Evolutionary conservation across 2,329 filamentous ascomycete genomes (phyloP), one percentile per base, ranked within the genome.

Genomic region (Magnaporthales sp.): DNA sequence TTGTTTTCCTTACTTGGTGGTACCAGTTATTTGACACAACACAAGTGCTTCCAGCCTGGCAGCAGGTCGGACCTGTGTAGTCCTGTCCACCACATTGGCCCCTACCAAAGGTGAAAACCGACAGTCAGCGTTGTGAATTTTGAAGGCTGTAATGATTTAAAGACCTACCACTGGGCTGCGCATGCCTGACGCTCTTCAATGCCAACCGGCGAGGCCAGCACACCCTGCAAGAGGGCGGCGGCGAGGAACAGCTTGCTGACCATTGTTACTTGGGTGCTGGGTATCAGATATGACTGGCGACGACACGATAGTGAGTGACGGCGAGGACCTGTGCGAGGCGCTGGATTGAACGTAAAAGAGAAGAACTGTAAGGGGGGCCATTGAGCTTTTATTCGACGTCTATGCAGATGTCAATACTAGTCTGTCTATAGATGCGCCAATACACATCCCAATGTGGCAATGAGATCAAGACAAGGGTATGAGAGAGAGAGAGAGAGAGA

Each of bases 1-100:
- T n/a, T n/a, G n/a, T n/a, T n/a, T n/a, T n/a, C n/a, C n/a, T n/a
- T n/a, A n/a, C n/a, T 71, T 78, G 76, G 15, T 74, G 77, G 66
- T 78, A 77, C 66, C 71, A 77, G 31, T 74, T 68, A 68, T 77
- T 78, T 5, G 70, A 67, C 9, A 66, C 68, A 67, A 72, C 70
- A 72, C 77, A 78, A 1, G 70, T 70, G 15, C 72, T 71, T 38
- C 73, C 72, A 1, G 72, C 66, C 9, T 68, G 69, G 67, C 77
- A 78, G 60, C 72, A 72, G 6, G 73, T 75, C 8, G 74, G 68
- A 0, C 76, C 75, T 0, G 71, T 70, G 69, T 73, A 77, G 15
- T 71, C 72, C 32, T 68, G 67, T 22, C 77, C 76, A n/a, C 76
- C 76, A 29, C 77, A 78, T 68, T 78, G 76, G 1, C 69, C 75